Conservation (phyloP, 495 filamentous ascomycete species). For the Tuber magnatum region DNA sequence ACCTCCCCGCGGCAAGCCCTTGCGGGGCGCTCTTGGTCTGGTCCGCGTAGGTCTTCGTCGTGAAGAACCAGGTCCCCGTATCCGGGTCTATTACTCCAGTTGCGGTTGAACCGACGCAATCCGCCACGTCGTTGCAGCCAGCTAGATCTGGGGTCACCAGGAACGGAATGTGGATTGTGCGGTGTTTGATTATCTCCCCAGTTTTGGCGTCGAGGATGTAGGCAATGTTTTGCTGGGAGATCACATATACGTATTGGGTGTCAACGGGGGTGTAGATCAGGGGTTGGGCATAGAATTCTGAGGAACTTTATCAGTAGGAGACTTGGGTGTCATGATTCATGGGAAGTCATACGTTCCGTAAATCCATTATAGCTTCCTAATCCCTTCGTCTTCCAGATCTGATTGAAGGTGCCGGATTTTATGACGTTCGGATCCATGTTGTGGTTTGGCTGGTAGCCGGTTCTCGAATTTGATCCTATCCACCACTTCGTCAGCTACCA, state of each 20-base stretch:
- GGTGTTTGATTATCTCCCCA: slow-evolving; percentile 43
- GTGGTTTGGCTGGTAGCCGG: slow-evolving; percentile 33
- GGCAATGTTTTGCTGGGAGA: slow-evolving; percentile 47
- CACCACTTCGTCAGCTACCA: slow-evolving; percentile 11
- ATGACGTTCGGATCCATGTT: slow-evolving; percentile 39
- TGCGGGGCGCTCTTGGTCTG: slow-evolving; percentile 34
- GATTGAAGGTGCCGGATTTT: slow-evolving; percentile 34
- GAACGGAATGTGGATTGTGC: slow-evolving; percentile 48
- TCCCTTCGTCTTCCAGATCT: slow-evolving; percentile 35
- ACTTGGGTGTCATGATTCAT: not conserved
- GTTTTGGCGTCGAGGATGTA: slow-evolving; percentile 48
- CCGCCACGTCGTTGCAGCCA: slow-evolving; percentile 48
- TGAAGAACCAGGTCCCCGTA: slow-evolving; percentile 46
- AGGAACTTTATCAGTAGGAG: not conserved
- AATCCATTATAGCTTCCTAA: slow-evolving; percentile 39
- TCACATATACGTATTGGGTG: slow-evolving; percentile 46
- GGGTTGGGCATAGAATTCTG: slow-evolving; percentile 41
- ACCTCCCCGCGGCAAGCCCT: slow-evolving; percentile 40
- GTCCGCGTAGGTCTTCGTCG: slow-evolving; percentile 45
- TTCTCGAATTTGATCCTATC: slow-evolving; percentile 26
- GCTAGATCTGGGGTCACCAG: slow-evolving; percentile 43
- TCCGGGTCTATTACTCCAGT: slow-evolving; percentile 50
- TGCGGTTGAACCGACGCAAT: slow-evolving; percentile 46
- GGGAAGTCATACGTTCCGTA: slow-evolving; percentile 25
- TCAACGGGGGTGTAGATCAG: slow-evolving; percentile 35